Evolutionary conservation across 2,329 filamentous ascomycete species (phyloP).

Genomic region (Macroventuria anomochaeta): DNA sequence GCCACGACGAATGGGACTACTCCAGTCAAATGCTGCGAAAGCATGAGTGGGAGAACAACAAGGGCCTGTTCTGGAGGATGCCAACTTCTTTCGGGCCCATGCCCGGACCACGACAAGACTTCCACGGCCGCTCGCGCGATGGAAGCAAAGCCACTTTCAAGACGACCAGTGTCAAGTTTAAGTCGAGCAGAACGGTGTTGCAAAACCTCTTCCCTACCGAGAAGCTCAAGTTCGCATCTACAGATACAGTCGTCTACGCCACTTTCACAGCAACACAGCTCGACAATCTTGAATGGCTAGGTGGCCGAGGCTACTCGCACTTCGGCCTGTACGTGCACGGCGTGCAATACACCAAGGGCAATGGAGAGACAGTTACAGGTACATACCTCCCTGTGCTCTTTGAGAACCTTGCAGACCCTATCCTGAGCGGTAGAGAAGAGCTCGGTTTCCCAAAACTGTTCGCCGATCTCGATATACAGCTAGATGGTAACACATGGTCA

Average conservation of each 20-base stretch:
- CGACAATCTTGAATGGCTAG: slow-evolving; percentile 65
- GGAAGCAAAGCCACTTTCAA: slow-evolving; percentile 41
- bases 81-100: slow-evolving; percentile 52
- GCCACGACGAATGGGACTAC: slow-evolving; percentile 65
- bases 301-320: slow-evolving; percentile 63
- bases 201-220: slow-evolving; percentile 50
- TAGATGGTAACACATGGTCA: slow-evolving; percentile 45
- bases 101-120: slow-evolving; percentile 49
- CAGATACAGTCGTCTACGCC: slow-evolving; percentile 50
- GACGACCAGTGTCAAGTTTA: slow-evolving; percentile 52
- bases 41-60: slow-evolving; percentile 57
- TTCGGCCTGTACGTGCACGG: slow-evolving; percentile 69
- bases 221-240: slow-evolving; percentile 46
- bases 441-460: slow-evolving; percentile 68
- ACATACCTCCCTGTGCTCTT: slow-evolving; percentile 65
- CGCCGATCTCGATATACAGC: slow-evolving; percentile 57
- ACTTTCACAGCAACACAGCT: slow-evolving; percentile 50
- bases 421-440: slow-evolving; percentile 66
- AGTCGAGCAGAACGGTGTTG: slow-evolving; percentile 49
- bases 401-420: slow-evolving; percentile 65
- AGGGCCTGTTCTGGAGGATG: slow-evolving; percentile 50
- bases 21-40: slow-evolving; percentile 59
- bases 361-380: slow-evolving; percentile 58
- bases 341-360: slow-evolving; percentile 61
- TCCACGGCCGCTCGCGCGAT: slow-evolving; percentile 29